These are phyloP conservation scores for Annona cherimola DNA, from an alignment of 164 flowering plant species.

Conservation along the genomic window DNA sequence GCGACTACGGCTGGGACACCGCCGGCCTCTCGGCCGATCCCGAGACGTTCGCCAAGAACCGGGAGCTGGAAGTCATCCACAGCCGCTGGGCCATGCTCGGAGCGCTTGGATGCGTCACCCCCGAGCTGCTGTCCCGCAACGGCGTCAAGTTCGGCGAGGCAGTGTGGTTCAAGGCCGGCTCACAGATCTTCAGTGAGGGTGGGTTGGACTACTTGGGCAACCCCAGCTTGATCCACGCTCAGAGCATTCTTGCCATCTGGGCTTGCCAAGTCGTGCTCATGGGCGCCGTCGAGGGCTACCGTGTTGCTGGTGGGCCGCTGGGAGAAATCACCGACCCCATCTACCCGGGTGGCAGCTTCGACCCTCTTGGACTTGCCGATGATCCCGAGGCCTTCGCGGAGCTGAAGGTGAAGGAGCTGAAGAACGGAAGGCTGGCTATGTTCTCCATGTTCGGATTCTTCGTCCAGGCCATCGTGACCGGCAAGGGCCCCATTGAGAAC, in stretches of 20 bases:
- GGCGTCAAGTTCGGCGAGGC: conserved; percentile 49
- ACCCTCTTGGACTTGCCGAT: conserved; percentile 35
- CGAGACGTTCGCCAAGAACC: conserved; percentile 41
- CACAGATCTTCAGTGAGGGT: conserved; percentile 49
- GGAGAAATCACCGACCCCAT: conserved; percentile 36
- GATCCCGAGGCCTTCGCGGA: conserved; percentile 38
- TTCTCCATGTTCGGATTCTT: conserved; percentile 44
- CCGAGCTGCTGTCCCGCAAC: conserved; percentile 36
- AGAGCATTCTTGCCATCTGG: conserved; percentile 42
- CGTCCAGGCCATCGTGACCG: conserved; percentile 40
- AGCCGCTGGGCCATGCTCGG: conserved; percentile 35
- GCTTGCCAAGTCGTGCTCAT: conserved; percentile 32
- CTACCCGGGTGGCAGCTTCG: conserved; percentile 38
- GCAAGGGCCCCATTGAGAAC: conserved; percentile 44
- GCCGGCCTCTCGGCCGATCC: conserved; percentile 53
- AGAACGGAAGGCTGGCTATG: conserved; percentile 39
- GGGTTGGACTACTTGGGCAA: conserved; percentile 48
- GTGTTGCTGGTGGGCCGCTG: conserved; percentile 39
- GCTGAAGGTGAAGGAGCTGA: conserved; percentile 28
- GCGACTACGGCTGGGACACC: conserved; percentile 51
- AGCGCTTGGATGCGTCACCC: conserved; percentile 42
- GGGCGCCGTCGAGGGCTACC: conserved; percentile 41
- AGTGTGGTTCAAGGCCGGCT: conserved; percentile 51
- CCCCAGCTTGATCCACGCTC: conserved; percentile 48
- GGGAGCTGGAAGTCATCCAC: conserved; percentile 32